A percentile compares a stretch with the other conserved stretches of the same genome.
These are phyloP conservation scores for Lentinus tigrinus DNA, from an alignment of 768 basidiomycete species.

Conservation along the genomic window DNA sequence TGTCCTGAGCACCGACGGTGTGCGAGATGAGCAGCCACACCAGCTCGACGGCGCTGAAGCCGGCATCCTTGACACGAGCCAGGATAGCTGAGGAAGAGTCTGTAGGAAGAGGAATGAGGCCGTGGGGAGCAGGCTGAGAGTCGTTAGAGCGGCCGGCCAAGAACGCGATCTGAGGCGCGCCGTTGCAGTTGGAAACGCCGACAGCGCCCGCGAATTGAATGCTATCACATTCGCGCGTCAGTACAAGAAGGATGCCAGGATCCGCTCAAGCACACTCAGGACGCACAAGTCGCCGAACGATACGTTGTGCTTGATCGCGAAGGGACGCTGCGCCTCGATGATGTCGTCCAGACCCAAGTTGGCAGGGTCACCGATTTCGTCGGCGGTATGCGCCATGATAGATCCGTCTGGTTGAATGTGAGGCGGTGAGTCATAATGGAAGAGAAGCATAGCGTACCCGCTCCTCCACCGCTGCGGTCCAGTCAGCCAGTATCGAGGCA, in stretches of 20 bases:
- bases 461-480: slow-evolving; percentile 17
- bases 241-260: slow-evolving; percentile 15
- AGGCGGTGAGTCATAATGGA: neutral
- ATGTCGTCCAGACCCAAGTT: slow-evolving; percentile 26
- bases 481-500: neutral
- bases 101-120: slow-evolving; percentile 24
- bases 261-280: slow-evolving; percentile 4
- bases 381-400: slow-evolving; percentile 17
- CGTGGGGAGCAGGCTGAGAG: slow-evolving; percentile 18
- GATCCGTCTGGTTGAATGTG: slow-evolving; percentile 15
- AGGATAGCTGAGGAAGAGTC: slow-evolving; percentile 25
- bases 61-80: slow-evolving; percentile 16
- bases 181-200: slow-evolving; percentile 22
- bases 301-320: slow-evolving; percentile 15
- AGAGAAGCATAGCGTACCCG: slow-evolving; percentile 19
- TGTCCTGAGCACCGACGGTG: slow-evolving; percentile 16
- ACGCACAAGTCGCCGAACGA: slow-evolving; percentile 21
- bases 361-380: slow-evolving; percentile 14
- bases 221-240: slow-evolving; percentile 7
- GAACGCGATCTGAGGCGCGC: slow-evolving; percentile 20
- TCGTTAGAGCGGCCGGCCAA: slow-evolving; percentile 20
- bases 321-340: slow-evolving; percentile 8
- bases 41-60: slow-evolving; percentile 17
- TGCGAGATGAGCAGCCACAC: slow-evolving; percentile 24
- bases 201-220: slow-evolving; percentile 30